A percentile compares a stretch with the other conserved stretches of the same genome.
These are phyloP conservation scores for Lasiodiplodia gonubiensis DNA, from an alignment of 2,329 filamentous ascomycete genomes.

Conservation along the genomic window DNA sequence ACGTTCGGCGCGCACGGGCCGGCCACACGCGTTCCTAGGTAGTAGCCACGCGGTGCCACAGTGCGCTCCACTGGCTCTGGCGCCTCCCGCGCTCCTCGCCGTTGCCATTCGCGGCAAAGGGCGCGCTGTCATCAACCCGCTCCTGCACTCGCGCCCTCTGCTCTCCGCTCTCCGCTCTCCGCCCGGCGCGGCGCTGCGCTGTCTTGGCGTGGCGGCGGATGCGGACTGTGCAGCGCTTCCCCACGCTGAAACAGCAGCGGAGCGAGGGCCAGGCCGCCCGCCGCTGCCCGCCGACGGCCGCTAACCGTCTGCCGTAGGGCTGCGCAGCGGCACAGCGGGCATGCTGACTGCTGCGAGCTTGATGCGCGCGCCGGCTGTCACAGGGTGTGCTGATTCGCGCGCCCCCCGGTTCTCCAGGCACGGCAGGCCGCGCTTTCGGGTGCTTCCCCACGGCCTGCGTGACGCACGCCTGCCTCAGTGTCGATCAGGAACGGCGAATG, in stretches of 20 bases:
- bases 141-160: too few species aligned
- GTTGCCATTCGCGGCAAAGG: background rate
- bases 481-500: constrained; percentile 28
- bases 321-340: background rate
- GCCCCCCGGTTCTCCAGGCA: constrained; percentile 6
- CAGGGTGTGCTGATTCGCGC: constrained; percentile 7
- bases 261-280: background rate
- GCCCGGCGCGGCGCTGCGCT: too few species aligned
- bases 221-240: background rate
- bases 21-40: background rate
- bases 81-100: background rate
- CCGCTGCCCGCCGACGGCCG: background rate
- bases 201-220: background rate
- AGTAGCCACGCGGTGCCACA: constrained; percentile 8
- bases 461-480: constrained; percentile 19
- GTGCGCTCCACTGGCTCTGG: background rate
- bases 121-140: background rate
- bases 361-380: background rate
- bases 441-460: constrained; percentile 25
- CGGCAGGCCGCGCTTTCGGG: constrained; percentile 19
- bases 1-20: constrained; percentile 9
- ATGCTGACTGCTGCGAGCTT: constrained; percentile 7
- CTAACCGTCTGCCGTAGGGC: constrained; percentile 1
- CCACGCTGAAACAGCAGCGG: background rate
- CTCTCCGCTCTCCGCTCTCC: too few species aligned